phyloP scores from a whole-genome alignment of 2,329 filamentous ascomycete genomes.

The Xylaria digitata region DNA sequence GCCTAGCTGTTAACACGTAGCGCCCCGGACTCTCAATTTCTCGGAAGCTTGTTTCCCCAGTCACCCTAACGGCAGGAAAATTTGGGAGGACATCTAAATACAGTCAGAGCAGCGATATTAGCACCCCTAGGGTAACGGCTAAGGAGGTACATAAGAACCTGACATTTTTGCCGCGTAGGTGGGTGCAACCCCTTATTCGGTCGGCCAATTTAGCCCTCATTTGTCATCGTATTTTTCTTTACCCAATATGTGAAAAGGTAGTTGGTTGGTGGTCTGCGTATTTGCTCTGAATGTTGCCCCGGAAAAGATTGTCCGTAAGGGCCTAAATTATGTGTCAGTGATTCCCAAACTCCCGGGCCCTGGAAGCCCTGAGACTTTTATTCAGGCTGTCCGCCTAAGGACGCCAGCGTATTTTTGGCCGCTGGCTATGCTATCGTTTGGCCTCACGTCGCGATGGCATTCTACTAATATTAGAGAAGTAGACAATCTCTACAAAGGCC shows the following conservation, averaged over 20 bases:
- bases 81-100: background rate
- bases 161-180: slow-evolving; percentile 2
- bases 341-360: background rate
- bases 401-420: background rate
- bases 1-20: background rate
- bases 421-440: background rate
- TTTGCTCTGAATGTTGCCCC: background rate
- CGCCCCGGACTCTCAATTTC: background rate
- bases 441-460: background rate
- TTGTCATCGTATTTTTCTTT: background rate
- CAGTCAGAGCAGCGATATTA: slow-evolving; percentile 4
- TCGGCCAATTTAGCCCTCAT: slow-evolving; percentile 17
- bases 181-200: slow-evolving; percentile 9
- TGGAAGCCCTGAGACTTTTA: background rate
- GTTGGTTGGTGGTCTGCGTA: background rate
- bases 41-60: background rate
- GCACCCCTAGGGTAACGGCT: slow-evolving; percentile 19
- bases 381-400: background rate
- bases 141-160: slow-evolving; percentile 9
- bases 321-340: background rate
- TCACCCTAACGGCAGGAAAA: background rate
- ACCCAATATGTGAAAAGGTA: background rate
- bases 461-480: background rate
- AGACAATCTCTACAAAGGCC: background rate
- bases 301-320: slow-evolving; percentile 2